Conservation (phyloP, 176 grass and related monocot species). For the Oryza punctata region DNA sequence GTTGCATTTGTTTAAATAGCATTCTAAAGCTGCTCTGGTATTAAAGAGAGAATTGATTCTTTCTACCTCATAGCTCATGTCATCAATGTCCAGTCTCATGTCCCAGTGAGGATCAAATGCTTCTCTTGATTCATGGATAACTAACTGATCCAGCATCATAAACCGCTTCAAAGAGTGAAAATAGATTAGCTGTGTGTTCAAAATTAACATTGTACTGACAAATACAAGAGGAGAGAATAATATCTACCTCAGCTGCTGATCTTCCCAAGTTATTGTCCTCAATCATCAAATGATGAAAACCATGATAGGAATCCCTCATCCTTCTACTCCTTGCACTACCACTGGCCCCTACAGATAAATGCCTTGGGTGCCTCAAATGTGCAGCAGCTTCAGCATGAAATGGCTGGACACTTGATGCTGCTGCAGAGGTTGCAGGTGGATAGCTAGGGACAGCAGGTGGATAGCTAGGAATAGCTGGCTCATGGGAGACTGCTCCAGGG, state of each 20-base stretch:
- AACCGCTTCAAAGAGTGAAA: constrained; percentile 50
- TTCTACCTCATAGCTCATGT: constrained; percentile 94
- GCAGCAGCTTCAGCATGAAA: constrained; percentile 47
- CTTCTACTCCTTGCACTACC: constrained; percentile 57
- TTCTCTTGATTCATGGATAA: constrained; percentile 58
- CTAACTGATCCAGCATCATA: constrained; percentile 58
- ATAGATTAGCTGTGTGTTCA: constrained; percentile 23
- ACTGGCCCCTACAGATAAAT: constrained; percentile 32
- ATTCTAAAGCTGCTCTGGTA: not conserved
- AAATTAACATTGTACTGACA: constrained; percentile 8
- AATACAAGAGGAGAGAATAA: not conserved
- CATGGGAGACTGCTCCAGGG: constrained; percentile 24
- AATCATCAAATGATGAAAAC: constrained; percentile 52
- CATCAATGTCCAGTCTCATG: constrained; percentile 91
- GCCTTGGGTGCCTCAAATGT: constrained; percentile 55
- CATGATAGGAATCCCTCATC: constrained; percentile 52
- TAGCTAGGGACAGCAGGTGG: constrained; percentile 39
- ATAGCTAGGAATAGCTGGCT: constrained; percentile 33
- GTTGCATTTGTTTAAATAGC: not conserved
- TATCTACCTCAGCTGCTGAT: constrained; percentile 54
- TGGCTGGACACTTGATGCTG: constrained; percentile 32
- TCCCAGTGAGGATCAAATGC: constrained; percentile 78
- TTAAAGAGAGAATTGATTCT: not conserved
- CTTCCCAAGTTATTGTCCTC: constrained; percentile 56
- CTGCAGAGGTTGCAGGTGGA: constrained; percentile 34